phyloP scores from a whole-genome alignment of 257 asterid species.

The Plantago ovata region DNA sequence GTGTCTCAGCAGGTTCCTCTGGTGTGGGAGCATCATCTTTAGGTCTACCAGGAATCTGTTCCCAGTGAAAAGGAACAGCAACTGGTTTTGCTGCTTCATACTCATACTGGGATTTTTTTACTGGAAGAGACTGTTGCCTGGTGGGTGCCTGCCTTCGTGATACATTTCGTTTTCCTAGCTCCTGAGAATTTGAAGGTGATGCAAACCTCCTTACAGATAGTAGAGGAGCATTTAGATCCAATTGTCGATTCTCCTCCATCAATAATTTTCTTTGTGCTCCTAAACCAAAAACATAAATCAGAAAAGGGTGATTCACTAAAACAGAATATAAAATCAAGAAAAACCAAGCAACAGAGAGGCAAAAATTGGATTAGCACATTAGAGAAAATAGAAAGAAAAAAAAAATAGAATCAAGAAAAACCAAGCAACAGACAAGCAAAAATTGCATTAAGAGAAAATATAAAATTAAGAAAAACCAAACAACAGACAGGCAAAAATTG shows the following conservation, averaged over 20 bases:
- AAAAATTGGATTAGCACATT: too few relatives aligned
- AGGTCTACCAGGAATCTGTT: slow-evolving; percentile 72
- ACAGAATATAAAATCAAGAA: not conserved
- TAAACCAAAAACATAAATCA: slow-evolving; percentile 9
- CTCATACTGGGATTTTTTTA: slow-evolving; percentile 36
- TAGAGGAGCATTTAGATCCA: slow-evolving; percentile 77
- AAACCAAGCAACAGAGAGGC: not conserved
- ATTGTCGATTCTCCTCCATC: slow-evolving; percentile 86
- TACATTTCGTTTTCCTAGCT: slow-evolving; percentile 36
- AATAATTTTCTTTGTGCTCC: slow-evolving; percentile 7
- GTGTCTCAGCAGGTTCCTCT: slow-evolving; percentile 48
- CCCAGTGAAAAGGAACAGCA: slow-evolving; percentile 88
- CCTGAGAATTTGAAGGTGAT: slow-evolving; percentile 41
- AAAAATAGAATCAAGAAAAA: too few relatives aligned
- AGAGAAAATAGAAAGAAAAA: too few relatives aligned
- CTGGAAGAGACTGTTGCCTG: slow-evolving; percentile 48
- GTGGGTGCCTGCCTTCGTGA: slow-evolving; percentile 28
- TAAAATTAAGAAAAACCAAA: too few relatives aligned
- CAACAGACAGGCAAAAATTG: too few relatives aligned
- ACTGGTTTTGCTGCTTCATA: slow-evolving; percentile 60
- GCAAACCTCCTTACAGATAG: slow-evolving; percentile 63
- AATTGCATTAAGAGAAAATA: too few relatives aligned
- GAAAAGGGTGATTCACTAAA: not conserved
- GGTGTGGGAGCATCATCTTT: slow-evolving; percentile 43
- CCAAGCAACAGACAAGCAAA: too few relatives aligned